Evolutionary conservation across 2,329 filamentous ascomycete species (phyloP).

Genomic region (Aspergillus floridensis): DNA sequence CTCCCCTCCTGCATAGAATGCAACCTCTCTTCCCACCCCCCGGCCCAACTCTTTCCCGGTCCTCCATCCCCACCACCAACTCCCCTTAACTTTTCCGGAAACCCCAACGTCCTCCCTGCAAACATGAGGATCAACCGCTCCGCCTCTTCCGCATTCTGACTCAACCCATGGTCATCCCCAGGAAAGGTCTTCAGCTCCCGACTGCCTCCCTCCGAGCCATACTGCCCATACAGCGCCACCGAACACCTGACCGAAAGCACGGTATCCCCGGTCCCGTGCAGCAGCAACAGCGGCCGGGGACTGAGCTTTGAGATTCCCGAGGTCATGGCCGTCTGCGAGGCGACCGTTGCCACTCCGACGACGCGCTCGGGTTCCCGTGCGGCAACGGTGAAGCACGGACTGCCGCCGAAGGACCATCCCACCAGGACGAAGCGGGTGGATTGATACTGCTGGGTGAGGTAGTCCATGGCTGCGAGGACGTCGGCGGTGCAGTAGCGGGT

Average conservation of each 20-base stretch:
- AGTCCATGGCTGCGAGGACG: constrained; percentile 37
- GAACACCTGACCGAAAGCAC: constrained; percentile 36
- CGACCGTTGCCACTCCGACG: constrained; percentile 40
- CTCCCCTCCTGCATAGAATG: constrained; percentile 36
- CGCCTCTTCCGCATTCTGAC: constrained; percentile 34
- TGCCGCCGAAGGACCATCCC: constrained; percentile 46
- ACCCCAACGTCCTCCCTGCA: constrained; percentile 34
- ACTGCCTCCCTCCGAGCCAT: constrained; percentile 31
- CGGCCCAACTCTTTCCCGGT: constrained; percentile 20
- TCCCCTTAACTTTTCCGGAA: constrained; percentile 11
- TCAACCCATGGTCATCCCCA: constrained; percentile 44
- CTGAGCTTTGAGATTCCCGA: constrained; percentile 31
- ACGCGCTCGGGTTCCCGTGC: constrained; percentile 31
- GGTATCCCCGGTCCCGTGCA: constrained; percentile 41
- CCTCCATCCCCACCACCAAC: constrained; percentile 16
- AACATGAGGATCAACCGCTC: constrained; percentile 44
- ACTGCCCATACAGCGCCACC: constrained; percentile 36
- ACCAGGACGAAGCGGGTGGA: constrained; percentile 40
- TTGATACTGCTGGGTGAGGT: constrained; percentile 30
- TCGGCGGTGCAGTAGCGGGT: constrained; percentile 39
- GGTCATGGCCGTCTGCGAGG: constrained; percentile 40
- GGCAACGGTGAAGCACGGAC: constrained; percentile 41
- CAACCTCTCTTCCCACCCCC: constrained; percentile 18
- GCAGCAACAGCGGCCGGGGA: constrained; percentile 37
- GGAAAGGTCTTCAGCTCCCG: constrained; percentile 40